Conservation (phyloP, 441 rosid species). For the Eruca vesicaria region DNA sequence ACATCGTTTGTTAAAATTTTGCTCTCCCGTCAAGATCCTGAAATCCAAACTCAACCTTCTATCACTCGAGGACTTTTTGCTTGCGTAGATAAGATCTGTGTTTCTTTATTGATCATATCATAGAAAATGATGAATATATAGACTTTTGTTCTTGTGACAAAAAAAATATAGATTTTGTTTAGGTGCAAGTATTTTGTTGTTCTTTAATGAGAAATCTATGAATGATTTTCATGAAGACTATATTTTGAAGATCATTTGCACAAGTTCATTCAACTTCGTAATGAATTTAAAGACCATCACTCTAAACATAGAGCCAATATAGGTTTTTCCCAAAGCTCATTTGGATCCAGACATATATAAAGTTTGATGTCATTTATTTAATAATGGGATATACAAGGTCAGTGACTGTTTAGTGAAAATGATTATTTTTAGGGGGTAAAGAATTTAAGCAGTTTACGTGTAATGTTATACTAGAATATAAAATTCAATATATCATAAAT, state of each 20-base stretch:
- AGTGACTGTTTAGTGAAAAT: too few relatives aligned
- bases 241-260: conserved; percentile 6
- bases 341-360: conserved; percentile 21
- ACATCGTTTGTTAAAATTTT: neutral
- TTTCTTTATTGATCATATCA: neutral
- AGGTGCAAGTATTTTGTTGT: neutral
- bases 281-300: neutral
- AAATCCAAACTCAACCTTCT: conserved; percentile 1
- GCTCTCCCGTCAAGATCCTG: conserved; percentile 1
- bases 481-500: too few relatives aligned
- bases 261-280: neutral
- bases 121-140: neutral
- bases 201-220: neutral
- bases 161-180: neutral
- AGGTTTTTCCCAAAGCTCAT: neutral
- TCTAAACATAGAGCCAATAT: neutral
- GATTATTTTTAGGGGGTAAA: too few relatives aligned
- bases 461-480: too few relatives aligned
- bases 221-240: neutral
- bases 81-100: neutral
- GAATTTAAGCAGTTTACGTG: too few relatives aligned
- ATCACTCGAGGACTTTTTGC: neutral
- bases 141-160: too few relatives aligned
- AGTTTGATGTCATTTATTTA: too few relatives aligned
- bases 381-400: too few relatives aligned